Conservation (phyloP, 345 rosid genomes). For the Hibiscus tridactylites region DNA sequence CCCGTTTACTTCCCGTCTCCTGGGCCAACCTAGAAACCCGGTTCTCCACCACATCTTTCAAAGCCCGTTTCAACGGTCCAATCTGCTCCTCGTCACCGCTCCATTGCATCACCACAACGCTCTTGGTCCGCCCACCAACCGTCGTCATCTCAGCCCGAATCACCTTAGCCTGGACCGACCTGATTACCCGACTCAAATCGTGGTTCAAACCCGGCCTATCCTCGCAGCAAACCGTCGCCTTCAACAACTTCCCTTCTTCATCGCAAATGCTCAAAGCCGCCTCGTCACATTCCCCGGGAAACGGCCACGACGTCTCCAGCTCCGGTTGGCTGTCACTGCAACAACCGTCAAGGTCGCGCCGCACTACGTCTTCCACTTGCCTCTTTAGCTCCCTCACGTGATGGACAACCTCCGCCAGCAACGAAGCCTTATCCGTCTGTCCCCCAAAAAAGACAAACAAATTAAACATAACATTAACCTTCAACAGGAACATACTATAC, state of each 20-base stretch:
- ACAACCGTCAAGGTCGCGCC: constrained; percentile 5
- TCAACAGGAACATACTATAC: background rate
- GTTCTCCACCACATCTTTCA: constrained; percentile 35
- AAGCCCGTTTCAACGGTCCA: constrained; percentile 23
- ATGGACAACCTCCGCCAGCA: constrained; percentile 75
- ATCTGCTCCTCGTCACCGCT: constrained; percentile 25
- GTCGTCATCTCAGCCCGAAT: constrained; percentile 50
- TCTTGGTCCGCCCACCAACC: constrained; percentile 42
- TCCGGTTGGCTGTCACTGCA: constrained; percentile 14
- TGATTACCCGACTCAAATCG: constrained; percentile 31
- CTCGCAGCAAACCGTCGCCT: constrained; percentile 43
- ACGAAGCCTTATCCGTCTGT: constrained; percentile 77
- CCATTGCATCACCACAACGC: constrained; percentile 32
- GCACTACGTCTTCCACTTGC: constrained; percentile 34
- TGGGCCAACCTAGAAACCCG: constrained; percentile 23
- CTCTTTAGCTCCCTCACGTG: constrained; percentile 46
- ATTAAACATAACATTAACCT: background rate
- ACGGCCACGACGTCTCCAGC: constrained; percentile 13
- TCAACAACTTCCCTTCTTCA: constrained; percentile 15
- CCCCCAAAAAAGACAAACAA: background rate
- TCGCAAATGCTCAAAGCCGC: constrained; percentile 19
- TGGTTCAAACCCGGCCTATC: constrained; percentile 43
- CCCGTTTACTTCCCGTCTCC: constrained; percentile 19
- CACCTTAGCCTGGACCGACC: constrained; percentile 29
- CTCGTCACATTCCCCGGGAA: constrained; percentile 42